These are phyloP conservation scores for Leucaena leucocephala DNA, from an alignment of 306 rosid genomes.

Conservation along the genomic window DNA sequence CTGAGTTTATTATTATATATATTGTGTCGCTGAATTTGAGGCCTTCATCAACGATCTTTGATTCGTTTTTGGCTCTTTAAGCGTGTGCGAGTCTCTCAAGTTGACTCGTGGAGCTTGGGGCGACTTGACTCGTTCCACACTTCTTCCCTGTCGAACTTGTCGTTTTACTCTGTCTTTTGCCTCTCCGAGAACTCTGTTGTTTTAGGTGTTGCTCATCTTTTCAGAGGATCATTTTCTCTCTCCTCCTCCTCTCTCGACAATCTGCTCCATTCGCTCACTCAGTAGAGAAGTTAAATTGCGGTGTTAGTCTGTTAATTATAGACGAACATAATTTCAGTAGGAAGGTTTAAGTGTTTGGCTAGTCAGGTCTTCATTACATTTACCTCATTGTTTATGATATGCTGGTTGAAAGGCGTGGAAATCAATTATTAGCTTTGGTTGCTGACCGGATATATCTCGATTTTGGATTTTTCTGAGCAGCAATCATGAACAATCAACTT, in stretches of 20 bases:
- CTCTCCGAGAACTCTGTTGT: slow-evolving; percentile 18
- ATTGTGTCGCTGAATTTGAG: slow-evolving; percentile 13
- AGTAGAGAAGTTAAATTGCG: not conserved
- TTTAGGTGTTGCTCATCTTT: slow-evolving; percentile 29
- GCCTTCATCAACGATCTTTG: not conserved
- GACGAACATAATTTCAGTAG: not conserved
- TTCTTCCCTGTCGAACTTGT: not conserved
- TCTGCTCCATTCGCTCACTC: not conserved
- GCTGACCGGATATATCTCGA: slow-evolving; percentile 24
- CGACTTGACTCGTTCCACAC: slow-evolving; percentile 31
- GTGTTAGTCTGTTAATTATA: not conserved
- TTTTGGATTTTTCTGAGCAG: slow-evolving; percentile 28
- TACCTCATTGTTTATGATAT: not conserved
- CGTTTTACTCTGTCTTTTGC: slow-evolving; percentile 1
- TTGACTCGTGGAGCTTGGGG: slow-evolving; percentile 39
- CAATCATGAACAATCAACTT: slow-evolving; percentile 64
- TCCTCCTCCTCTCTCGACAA: not conserved
- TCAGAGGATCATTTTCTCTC: not conserved
- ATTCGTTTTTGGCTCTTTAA: slow-evolving; percentile 11
- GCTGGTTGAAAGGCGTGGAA: slow-evolving; percentile 34
- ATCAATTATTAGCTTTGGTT: slow-evolving; percentile 30
- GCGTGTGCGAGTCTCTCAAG: slow-evolving; percentile 27
- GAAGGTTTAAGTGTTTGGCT: not conserved
- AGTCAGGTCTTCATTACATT: not conserved
- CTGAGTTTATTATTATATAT: not conserved